Evolutionary conservation across 2,329 filamentous ascomycete genomes (phyloP).

Genomic region (Curvularia sp.): DNA sequence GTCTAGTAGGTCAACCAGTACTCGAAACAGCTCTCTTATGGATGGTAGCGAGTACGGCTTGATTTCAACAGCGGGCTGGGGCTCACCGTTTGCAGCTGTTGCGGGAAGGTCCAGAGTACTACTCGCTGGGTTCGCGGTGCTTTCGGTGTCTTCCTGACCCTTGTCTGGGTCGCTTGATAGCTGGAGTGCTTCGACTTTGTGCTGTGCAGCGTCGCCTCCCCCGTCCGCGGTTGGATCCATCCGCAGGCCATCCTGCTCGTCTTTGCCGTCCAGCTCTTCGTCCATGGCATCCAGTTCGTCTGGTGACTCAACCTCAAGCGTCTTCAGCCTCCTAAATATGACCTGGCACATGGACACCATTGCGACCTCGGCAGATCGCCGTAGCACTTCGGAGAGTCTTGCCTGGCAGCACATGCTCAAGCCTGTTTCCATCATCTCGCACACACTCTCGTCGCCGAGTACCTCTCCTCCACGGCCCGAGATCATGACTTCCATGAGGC

Average conservation of each 20-base stretch:
- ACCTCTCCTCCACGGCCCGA: constrained; percentile 90
- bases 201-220: constrained; percentile 56
- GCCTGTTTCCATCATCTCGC: constrained; percentile 99
- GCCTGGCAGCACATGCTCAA: constrained; percentile 96
- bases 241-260: constrained; percentile 72
- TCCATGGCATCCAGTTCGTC: constrained; percentile 71
- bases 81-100: constrained; percentile 51
- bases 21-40: constrained; percentile 91
- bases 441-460: constrained; percentile 96
- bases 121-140: constrained; percentile 48
- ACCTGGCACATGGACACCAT: constrained; percentile 99
- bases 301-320: constrained; percentile 78
- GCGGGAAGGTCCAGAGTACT: constrained; percentile 55
- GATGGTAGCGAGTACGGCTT: constrained; percentile 93
- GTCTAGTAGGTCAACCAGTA: constrained; percentile 90
- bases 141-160: constrained; percentile 46
- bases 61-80: constrained; percentile 63
- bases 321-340: constrained; percentile 92
- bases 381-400: constrained; percentile 86
- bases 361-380: constrained; percentile 90
- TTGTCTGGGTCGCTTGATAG: constrained; percentile 44
- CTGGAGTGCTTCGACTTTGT: constrained; percentile 46
- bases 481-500: constrained; percentile 98
- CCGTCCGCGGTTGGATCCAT: constrained; percentile 81
- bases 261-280: constrained; percentile 68